Percentiles rank a stretch among this genome's conserved stretches.
These are phyloP conservation scores for Rhizoclosmatium globosum DNA, from an alignment of 192 early-diverging fungal species.

Conservation along the genomic window DNA sequence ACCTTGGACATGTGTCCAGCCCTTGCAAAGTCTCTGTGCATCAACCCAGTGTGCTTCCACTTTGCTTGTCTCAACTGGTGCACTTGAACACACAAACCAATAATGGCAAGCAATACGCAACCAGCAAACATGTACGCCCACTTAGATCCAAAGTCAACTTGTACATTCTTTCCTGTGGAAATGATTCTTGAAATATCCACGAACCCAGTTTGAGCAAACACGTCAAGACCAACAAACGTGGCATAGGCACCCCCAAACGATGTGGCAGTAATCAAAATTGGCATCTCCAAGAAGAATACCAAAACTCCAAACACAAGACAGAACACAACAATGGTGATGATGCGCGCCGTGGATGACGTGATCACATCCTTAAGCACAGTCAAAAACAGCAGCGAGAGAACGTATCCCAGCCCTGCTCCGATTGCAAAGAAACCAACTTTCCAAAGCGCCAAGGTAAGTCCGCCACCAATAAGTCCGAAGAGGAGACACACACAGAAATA, in stretches of 20 bases:
- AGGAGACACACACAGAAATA: slow-evolving; percentile 65
- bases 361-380: slow-evolving; percentile 43
- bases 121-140: slow-evolving; percentile 28
- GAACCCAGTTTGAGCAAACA: slow-evolving; percentile 66
- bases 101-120: slow-evolving; percentile 5
- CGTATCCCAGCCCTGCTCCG: slow-evolving; percentile 84
- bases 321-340: not conserved
- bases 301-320: slow-evolving; percentile 15
- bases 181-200: not conserved
- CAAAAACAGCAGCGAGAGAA: slow-evolving; percentile 76
- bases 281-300: slow-evolving; percentile 47
- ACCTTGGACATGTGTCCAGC: no score
- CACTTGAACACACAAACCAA: slow-evolving; percentile 14
- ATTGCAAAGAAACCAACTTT: slow-evolving; percentile 77
- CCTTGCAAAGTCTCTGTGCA: not conserved
- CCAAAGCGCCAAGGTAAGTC: slow-evolving; percentile 70
- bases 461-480: slow-evolving; percentile 73
- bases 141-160: not conserved
- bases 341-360: not conserved
- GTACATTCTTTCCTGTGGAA: slow-evolving; percentile 36
- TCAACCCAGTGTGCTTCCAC: slow-evolving; percentile 4
- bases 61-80: not conserved
- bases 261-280: slow-evolving; percentile 49
- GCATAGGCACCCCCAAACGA: slow-evolving; percentile 59
- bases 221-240: slow-evolving; percentile 62